Conservation (phyloP, 1,284 basidiomycete species). For the Ustilago lituana region DNA sequence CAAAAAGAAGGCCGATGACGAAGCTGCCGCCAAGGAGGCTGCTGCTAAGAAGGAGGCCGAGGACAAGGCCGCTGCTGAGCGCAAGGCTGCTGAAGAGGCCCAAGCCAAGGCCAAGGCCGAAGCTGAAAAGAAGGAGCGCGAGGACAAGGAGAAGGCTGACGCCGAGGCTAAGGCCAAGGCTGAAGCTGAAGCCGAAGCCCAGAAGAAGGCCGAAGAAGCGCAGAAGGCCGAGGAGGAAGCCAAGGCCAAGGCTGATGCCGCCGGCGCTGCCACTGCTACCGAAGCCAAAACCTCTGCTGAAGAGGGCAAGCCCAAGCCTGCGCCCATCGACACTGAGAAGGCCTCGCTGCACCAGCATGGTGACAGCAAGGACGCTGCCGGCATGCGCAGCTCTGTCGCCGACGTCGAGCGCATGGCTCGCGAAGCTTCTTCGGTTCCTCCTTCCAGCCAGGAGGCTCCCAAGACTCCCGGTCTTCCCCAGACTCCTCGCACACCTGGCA, state of each 20-base stretch:
- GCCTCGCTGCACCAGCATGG: constrained; percentile 35
- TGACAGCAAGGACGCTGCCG: constrained; percentile 37
- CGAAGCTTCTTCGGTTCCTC: constrained; percentile 61
- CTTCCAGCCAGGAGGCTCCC: constrained; percentile 53
- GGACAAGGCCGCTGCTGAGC: constrained; percentile 36
- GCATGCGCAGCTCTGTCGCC: constrained; percentile 52
- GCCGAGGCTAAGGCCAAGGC: constrained; percentile 29
- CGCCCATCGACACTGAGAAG: constrained; percentile 47
- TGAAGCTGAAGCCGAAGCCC: constrained; percentile 12
- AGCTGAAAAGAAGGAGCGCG: constrained; percentile 5
- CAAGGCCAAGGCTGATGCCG: constrained; percentile 36
- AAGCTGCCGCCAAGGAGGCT: constrained; percentile 40
- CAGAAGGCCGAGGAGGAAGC: constrained; percentile 46
- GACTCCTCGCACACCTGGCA: constrained; percentile 61
- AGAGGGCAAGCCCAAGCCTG: constrained; percentile 42
- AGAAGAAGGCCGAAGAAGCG: constrained; percentile 32
- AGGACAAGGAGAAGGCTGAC: constrained; percentile 19
- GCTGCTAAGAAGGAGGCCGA: constrained; percentile 43
- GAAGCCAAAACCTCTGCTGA: constrained; percentile 42
- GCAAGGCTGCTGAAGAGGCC: constrained; percentile 43
- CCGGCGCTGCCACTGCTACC: constrained; percentile 28
- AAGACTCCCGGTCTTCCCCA: constrained; percentile 52
- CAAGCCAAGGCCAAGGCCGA: constrained; percentile 37
- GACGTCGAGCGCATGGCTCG: constrained; percentile 63
- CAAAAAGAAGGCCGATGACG: constrained; percentile 45